Evolutionary conservation across 805 yeast species (phyloP).

Genomic region (Spathaspora gorwiae): DNA sequence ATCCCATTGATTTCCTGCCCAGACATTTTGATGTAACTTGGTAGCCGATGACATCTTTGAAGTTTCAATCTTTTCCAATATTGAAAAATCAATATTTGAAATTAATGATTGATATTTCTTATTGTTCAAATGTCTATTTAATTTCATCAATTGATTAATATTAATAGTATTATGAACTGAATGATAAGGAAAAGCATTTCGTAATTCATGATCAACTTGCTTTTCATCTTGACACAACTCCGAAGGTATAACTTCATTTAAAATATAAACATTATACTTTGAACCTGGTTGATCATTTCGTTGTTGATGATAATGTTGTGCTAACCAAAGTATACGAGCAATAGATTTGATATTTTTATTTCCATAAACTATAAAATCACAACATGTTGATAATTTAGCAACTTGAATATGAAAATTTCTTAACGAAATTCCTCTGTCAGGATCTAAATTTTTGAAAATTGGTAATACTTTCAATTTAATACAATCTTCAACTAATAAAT

Average conservation of each 20-base stretch:
- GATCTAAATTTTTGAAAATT: slow-evolving; percentile 56
- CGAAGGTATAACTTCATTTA: not conserved
- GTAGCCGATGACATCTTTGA: slow-evolving; percentile 81
- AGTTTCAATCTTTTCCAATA: slow-evolving; percentile 79
- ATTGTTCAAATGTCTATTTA: not conserved
- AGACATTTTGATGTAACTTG: slow-evolving; percentile 48
- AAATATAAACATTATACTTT: slow-evolving; percentile 10
- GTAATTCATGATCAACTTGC: not conserved
- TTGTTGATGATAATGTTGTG: slow-evolving; percentile 26
- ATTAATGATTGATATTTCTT: slow-evolving; percentile 4
- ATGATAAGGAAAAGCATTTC: not conserved
- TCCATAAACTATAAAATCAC: slow-evolving; percentile 78
- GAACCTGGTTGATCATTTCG: not conserved
- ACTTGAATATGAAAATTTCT: slow-evolving; percentile 85
- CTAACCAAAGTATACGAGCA: slow-evolving; percentile 33
- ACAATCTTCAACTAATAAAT: slow-evolving; percentile 38
- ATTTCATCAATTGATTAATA: not conserved
- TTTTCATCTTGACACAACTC: not conserved
- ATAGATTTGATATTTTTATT: slow-evolving; percentile 23
- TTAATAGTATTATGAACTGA: not conserved
- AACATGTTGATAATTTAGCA: slow-evolving; percentile 67
- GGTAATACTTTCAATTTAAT: slow-evolving; percentile 44
- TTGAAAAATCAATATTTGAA: slow-evolving; percentile 66
- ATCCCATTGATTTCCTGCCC: slow-evolving; percentile 84
- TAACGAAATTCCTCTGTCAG: slow-evolving; percentile 66